phyloP scores from a whole-genome alignment of 169 alveolate species.

The Cryptosporidium andersoni region DNA sequence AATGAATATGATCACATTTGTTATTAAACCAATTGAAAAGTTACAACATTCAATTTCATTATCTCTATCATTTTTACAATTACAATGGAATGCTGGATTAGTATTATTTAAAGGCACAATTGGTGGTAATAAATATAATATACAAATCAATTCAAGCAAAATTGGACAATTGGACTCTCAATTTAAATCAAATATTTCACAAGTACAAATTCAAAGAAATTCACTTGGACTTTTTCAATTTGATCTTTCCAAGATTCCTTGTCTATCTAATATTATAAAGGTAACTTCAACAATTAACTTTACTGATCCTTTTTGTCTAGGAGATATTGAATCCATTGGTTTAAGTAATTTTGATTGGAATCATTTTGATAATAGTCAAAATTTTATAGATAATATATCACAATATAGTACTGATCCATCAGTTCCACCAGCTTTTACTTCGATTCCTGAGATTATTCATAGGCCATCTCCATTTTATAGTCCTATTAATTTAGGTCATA shows the following conservation, averaged over 20 bases:
- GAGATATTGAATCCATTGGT: slow-evolving; percentile 22
- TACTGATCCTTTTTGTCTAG: slow-evolving; percentile 2
- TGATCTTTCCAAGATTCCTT: slow-evolving; percentile 51
- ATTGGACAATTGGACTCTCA: slow-evolving; percentile 11
- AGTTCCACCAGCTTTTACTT: slow-evolving; percentile 35
- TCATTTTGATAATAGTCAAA: slow-evolving; percentile 45
- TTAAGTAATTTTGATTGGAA: slow-evolving; percentile 56
- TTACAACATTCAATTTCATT: neutral
- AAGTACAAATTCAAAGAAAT: slow-evolving; percentile 6
- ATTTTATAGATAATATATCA: slow-evolving; percentile 14
- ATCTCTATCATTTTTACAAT: slow-evolving; percentile 36
- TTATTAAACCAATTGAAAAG: neutral
- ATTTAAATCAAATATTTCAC: too few species aligned
- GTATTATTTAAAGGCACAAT: slow-evolving; percentile 29
- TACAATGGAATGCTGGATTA: slow-evolving; percentile 43
- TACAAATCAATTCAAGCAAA: neutral
- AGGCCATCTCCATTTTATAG: slow-evolving; percentile 22
- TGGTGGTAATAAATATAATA: slow-evolving; percentile 37
- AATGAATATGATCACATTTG: slow-evolving; percentile 17
- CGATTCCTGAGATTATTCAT: slow-evolving; percentile 40
- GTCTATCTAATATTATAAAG: slow-evolving; percentile 22
- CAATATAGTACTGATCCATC: slow-evolving; percentile 9
- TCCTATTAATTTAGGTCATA: neutral
- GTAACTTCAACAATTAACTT: slow-evolving; percentile 44
- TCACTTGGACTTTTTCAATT: slow-evolving; percentile 14